Evolutionary conservation across 169 alveolate species (phyloP).

Genomic region (Plasmodium fragile): DNA sequence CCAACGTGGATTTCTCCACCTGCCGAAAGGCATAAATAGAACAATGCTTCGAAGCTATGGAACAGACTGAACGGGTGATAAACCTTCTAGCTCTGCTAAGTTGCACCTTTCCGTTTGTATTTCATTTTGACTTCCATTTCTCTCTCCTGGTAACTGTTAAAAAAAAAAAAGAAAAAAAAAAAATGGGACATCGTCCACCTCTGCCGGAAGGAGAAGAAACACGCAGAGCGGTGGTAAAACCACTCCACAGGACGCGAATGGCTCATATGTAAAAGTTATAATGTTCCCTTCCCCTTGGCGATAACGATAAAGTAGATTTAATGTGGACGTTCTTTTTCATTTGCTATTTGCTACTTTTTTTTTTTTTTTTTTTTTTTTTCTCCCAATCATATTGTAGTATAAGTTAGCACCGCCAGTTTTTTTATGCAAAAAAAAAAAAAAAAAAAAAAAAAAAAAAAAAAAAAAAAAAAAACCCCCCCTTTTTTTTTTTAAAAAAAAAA

Average conservation of each 20-base stretch:
- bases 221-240: background rate
- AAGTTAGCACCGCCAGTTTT: background rate
- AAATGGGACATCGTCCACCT: background rate
- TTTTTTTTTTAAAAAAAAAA: too few species aligned
- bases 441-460: constrained; percentile 7
- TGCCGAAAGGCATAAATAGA: background rate
- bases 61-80: background rate
- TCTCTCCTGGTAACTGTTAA: background rate
- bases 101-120: background rate
- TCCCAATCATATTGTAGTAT: too few species aligned
- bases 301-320: background rate
- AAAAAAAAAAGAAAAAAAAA: too few species aligned
- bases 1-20: background rate
- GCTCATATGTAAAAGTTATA: background rate
- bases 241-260: background rate
- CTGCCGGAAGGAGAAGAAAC: background rate
- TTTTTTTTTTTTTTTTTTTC: background rate
- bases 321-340: background rate
- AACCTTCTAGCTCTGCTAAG: background rate
- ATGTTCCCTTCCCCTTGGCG: background rate
- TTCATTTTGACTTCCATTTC: background rate
- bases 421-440: background rate
- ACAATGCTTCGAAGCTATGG: background rate
- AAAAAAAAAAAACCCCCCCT: background rate
- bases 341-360: background rate